phyloP scores from a whole-genome alignment of 1,284 basidiomycete species.

The Bondarzewia mesenterica region DNA sequence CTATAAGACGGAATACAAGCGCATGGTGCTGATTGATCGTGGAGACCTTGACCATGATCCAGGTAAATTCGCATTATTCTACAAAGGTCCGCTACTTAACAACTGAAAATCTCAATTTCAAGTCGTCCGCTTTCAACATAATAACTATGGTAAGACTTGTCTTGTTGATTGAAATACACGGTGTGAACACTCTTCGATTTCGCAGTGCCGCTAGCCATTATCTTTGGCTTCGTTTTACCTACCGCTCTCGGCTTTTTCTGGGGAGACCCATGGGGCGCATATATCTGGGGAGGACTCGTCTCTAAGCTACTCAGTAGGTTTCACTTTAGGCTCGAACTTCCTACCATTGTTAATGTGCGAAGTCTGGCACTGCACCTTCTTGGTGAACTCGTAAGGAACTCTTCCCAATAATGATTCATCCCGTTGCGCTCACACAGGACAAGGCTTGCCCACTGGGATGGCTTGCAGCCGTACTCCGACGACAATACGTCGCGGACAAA shows the following conservation, averaged over 20 bases:
- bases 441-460: slow-evolving; percentile 73
- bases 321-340: not conserved
- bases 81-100: not conserved
- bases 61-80: slow-evolving; percentile 33
- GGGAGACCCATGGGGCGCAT: slow-evolving; percentile 55
- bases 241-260: slow-evolving; percentile 44
- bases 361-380: slow-evolving; percentile 78
- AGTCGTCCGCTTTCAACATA: slow-evolving; percentile 74
- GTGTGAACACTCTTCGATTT: not conserved
- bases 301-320: slow-evolving; percentile 49
- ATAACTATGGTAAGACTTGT: slow-evolving; percentile 47
- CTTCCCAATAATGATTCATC: not conserved
- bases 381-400: slow-evolving; percentile 64
- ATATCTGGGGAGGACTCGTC: slow-evolving; percentile 64
- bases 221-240: slow-evolving; percentile 53
- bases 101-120: not conserved
- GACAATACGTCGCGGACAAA: slow-evolving; percentile 74
- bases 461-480: slow-evolving; percentile 70
- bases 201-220: slow-evolving; percentile 51
- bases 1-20: slow-evolving; percentile 61
- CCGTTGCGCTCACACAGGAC: not conserved
- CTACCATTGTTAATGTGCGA: slow-evolving; percentile 1
- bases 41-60: slow-evolving; percentile 67
- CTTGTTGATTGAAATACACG: not conserved
- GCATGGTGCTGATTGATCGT: slow-evolving; percentile 56